These are phyloP conservation scores for Carex littledalei DNA, from an alignment of 176 grass and related monocot species.

Conservation along the genomic window DNA sequence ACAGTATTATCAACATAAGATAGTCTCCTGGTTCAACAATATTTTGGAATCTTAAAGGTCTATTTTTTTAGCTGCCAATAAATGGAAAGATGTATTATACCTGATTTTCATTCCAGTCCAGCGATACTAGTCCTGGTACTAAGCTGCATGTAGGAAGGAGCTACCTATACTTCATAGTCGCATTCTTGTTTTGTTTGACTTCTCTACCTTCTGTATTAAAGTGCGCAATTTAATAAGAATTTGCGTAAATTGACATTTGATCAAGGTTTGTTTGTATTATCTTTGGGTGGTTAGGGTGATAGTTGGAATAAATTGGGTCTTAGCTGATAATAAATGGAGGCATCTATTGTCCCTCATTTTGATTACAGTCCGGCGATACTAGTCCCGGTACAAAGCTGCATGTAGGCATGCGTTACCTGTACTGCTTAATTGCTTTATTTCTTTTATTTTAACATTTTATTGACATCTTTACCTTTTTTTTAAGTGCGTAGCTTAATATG, in stretches of 20 bases:
- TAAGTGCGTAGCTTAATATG: not conserved
- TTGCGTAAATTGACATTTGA: not conserved
- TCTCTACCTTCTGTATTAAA: not conserved
- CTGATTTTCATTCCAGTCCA: not conserved
- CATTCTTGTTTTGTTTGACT: not conserved
- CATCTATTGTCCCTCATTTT: not conserved
- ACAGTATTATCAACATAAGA: not conserved
- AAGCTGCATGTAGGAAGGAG: not conserved
- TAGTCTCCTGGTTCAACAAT: not conserved
- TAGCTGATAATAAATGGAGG: not conserved
- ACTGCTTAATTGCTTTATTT: not conserved
- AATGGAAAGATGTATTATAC: not conserved
- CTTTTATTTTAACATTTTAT: not conserved
- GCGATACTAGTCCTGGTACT: not conserved
- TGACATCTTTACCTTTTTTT: not conserved
- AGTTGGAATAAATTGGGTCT: not conserved
- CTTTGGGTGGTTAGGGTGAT: not conserved
- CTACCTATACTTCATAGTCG: not conserved
- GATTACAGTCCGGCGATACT: not conserved
- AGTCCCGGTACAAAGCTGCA: not conserved
- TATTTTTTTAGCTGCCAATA: not conserved
- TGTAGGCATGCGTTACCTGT: not conserved
- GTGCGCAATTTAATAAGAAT: not conserved
- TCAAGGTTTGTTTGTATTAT: not conserved
- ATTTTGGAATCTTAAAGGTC: not conserved